phyloP scores from a whole-genome alignment of 345 rosid species.

The Chamaenerion angustifolium region DNA sequence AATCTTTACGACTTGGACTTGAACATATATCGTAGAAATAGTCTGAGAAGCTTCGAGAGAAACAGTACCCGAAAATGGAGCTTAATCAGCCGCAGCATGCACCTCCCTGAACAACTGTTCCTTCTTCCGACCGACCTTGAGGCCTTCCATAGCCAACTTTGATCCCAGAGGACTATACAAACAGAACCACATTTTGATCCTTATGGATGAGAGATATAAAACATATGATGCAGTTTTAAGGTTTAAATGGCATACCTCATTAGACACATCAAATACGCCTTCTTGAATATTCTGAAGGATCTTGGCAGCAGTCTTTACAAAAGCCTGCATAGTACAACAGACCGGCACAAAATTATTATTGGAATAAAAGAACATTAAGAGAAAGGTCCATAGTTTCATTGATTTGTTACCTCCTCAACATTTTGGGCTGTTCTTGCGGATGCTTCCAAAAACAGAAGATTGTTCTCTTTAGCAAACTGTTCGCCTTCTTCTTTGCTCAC shows the following conservation, averaged over 20 bases:
- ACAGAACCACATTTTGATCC: not conserved
- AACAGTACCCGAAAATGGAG: not conserved
- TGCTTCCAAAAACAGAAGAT: conserved; percentile 83
- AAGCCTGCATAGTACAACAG: conserved; percentile 41
- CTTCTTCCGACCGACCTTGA: conserved; percentile 67
- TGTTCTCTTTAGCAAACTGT: no score
- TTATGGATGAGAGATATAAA: no score
- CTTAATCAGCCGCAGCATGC: conserved; percentile 41
- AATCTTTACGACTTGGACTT: no score
- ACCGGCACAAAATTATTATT: no score
- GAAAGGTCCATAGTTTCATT: no score
- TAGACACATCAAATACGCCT: conserved; percentile 72
- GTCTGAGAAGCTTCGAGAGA: no score
- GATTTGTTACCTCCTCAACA: conserved; percentile 68
- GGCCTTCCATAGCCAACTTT: conserved; percentile 76
- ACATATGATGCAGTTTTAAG: no score
- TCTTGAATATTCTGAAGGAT: conserved; percentile 87
- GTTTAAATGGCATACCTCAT: conserved; percentile 39
- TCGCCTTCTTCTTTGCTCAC: conserved; percentile 97
- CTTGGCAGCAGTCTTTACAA: conserved; percentile 77
- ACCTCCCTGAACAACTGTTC: conserved; percentile 53
- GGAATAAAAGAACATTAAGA: no score
- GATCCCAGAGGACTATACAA: conserved; percentile 73
- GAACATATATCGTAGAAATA: no score
- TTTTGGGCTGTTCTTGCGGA: conserved; percentile 98